Conservation (phyloP, 768 basidiomycete species). For the Roridomyces roridus region DNA sequence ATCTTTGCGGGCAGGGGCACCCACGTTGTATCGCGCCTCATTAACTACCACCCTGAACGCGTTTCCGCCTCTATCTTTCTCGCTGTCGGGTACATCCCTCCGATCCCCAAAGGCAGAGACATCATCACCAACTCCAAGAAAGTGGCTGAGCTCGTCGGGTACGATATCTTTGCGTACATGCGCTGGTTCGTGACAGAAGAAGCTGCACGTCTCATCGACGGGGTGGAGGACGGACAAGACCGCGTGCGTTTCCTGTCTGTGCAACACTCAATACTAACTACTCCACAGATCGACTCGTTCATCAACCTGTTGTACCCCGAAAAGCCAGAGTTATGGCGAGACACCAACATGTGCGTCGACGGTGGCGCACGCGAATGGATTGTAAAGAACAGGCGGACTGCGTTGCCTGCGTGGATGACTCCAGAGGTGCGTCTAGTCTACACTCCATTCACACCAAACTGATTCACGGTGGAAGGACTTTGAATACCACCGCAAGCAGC, state of each 20-base stretch:
- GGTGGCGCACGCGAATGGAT: slow-evolving; percentile 44
- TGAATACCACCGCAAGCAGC: slow-evolving; percentile 31
- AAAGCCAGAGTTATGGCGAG: slow-evolving; percentile 42
- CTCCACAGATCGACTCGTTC: slow-evolving; percentile 44
- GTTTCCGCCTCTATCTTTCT: slow-evolving; percentile 49
- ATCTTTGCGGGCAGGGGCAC: slow-evolving; percentile 41
- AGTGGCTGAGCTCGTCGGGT: background rate
- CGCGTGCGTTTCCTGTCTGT: background rate
- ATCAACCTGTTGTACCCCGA: slow-evolving; percentile 35
- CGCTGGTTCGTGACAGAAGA: slow-evolving; percentile 30
- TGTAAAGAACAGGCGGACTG: slow-evolving; percentile 31
- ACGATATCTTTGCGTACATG: slow-evolving; percentile 12
- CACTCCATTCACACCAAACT: background rate
- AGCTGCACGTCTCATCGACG: slow-evolving; percentile 38
- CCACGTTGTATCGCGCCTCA: slow-evolving; percentile 37
- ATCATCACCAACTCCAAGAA: slow-evolving; percentile 20
- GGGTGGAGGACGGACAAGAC: slow-evolving; percentile 34
- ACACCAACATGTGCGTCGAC: slow-evolving; percentile 37
- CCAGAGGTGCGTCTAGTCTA: slow-evolving; percentile 30
- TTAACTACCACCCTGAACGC: slow-evolving; percentile 43
- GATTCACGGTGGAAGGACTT: background rate
- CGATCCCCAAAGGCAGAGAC: slow-evolving; percentile 27
- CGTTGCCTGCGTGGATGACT: slow-evolving; percentile 36
- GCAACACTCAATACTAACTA: background rate
- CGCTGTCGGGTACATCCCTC: slow-evolving; percentile 37